Conservation (phyloP, 768 basidiomycete genomes). For the Filobasidium wieringae region DNA sequence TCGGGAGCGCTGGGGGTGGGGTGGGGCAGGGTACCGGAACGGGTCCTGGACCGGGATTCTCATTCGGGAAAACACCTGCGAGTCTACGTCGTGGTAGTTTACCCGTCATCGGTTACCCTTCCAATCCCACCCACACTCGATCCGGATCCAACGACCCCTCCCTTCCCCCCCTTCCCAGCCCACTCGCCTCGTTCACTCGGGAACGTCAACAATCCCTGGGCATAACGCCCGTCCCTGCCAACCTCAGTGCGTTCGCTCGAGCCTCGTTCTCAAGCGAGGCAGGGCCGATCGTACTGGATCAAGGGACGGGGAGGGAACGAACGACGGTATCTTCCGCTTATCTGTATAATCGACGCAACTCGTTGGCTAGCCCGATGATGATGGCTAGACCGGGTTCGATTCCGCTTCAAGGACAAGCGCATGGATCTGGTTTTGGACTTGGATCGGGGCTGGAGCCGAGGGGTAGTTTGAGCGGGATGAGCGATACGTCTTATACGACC, state of each 20-base stretch:
- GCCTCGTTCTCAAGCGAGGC: neutral
- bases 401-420: too few relatives aligned
- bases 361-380: too few relatives aligned
- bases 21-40: neutral
- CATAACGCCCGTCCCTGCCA: neutral
- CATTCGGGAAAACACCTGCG: neutral
- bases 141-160: too few relatives aligned
- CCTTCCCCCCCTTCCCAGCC: too few relatives aligned
- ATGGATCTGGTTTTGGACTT: too few relatives aligned
- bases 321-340: slow-evolving; percentile 8
- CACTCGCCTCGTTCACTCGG: too few relatives aligned
- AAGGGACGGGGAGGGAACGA: slow-evolving; percentile 3
- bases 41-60: neutral
- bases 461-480: too few relatives aligned
- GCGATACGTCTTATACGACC: too few relatives aligned
- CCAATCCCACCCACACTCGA: too few relatives aligned
- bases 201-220: neutral
- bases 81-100: neutral
- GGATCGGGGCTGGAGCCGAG: too few relatives aligned
- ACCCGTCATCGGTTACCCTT: neutral
- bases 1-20: neutral
- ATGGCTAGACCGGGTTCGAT: too few relatives aligned
- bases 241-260: neutral
- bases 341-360: slow-evolving; percentile 1
- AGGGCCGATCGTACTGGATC: slow-evolving; percentile 4